Conservation (phyloP, 1,139 yeast species). For the Geotrichum fermentans region DNA sequence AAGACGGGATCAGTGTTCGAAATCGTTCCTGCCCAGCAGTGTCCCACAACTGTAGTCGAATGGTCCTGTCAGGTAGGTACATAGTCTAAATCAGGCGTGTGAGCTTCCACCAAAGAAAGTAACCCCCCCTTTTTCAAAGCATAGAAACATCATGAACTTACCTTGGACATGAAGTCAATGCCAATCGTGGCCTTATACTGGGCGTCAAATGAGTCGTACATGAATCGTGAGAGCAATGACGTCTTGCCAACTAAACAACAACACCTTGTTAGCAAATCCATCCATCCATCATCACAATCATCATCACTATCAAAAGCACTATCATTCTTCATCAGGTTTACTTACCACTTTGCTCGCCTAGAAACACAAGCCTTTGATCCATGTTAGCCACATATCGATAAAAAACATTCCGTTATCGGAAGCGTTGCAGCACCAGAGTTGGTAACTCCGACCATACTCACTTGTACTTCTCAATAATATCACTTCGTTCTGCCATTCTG, state of each 20-base stretch:
- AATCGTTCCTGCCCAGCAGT: constrained; percentile 98
- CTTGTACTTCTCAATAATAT: constrained; percentile 40
- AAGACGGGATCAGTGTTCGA: constrained; percentile 88
- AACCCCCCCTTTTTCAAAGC: background rate
- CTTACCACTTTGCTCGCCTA: constrained; percentile 91
- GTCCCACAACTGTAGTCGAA: constrained; percentile 83
- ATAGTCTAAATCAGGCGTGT: constrained; percentile 47
- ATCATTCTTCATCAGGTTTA: too few species aligned
- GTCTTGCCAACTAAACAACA: constrained; percentile 72
- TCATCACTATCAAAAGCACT: constrained; percentile 6
- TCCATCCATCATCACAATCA: background rate
- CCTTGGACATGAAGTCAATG: constrained; percentile 84
- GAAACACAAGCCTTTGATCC: constrained; percentile 67
- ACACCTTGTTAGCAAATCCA: background rate
- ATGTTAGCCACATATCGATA: background rate
- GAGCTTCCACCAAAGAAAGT: background rate
- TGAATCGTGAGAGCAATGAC: constrained; percentile 87
- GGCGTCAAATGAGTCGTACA: constrained; percentile 98
- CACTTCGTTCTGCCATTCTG: constrained; percentile 32
- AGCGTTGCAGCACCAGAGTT: background rate
- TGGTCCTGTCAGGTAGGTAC: constrained; percentile 72
- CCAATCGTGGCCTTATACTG: constrained; percentile 89
- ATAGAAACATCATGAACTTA: too few species aligned
- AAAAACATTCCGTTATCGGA: background rate
- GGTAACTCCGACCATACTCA: constrained; percentile 24